Base-by-base conservation (phyloP, 805 yeast species). In the Geotrichum ghanense region DNA sequence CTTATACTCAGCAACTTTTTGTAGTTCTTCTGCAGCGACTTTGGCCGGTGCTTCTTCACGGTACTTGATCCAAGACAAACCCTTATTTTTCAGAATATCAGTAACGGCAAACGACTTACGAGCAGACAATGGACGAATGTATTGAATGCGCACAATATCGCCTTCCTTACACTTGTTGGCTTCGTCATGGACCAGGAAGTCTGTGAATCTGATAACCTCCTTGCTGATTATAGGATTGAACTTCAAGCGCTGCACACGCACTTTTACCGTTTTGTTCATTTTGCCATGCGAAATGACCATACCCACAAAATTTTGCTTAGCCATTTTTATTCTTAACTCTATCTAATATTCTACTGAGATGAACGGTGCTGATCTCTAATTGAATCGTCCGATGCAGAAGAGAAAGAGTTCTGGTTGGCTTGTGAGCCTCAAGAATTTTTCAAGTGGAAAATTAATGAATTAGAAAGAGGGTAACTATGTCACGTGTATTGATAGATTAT, bases 201-300 rank as follows among this genome's bases (percentile, higher is more conserved):
- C 94, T 58, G 83, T 84, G 69, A 88, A 77, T 58, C 75, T 79
- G 57, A 83, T 68, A 54, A 85, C 72, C 54, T 85, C 86, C 66
- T 70, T 64, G 47, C 58, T 55, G 24, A 64, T 59, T 31, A 56
- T 53, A 49, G 75, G 75, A 64, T 87, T 83, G 70, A 80, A 86
- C 40, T 76, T 75, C 58, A 79, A 80, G 42, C 79, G 79, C 61
- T 83, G 82, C 25, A 90, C 89, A 50, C 95, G 76, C 50, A 90
- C 97, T 68, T 88, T 89, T 52, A 90, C 88, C 48, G 97, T 90
- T 70, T 90, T 92, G 66, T 76, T 75, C 96, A 89, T 92, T 64
- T 87, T 87, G 40, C 97, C 97, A 61, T 89, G 97, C 44, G 96
- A 87, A 25, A 88, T 80, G 55, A 90, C 97, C 65, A 87, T 79